Evolutionary conservation across 2,329 filamentous ascomycete species (phyloP), one percentile per base, ranked within the genome.

Genomic region (Cladophialophora yegresii): DNA sequence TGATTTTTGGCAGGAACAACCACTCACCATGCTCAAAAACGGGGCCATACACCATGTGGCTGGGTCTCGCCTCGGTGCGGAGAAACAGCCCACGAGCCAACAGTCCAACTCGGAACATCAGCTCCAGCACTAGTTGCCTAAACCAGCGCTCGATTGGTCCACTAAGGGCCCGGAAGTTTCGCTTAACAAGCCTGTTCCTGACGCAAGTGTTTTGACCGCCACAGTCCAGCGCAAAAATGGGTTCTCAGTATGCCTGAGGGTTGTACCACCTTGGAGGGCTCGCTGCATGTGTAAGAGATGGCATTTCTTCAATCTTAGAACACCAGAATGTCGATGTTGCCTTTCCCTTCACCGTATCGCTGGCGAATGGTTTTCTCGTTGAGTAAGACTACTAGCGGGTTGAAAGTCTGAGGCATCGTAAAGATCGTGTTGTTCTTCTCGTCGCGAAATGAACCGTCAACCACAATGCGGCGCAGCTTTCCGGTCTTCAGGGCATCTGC

Each of bases 371-470:
- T 87, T 16, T 85, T 80, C 61, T 87, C 83, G 36, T 88, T 84
- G 57, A 99, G 79, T 74, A 96, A 86, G 66, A 86, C 84, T 53
- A 91, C 85, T 54, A 98, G 83, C 6, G 92, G 91, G 72, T 92
- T 83, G 80, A 93, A 89, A 0, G 91, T 91, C 66, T 99, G 95
- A 76, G 90, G 92, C 91, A 98, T 97, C 74, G 98, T 95, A 76
- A 96, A 86, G 68, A 99, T 86, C 0, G 92, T 92, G 54, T 93
- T 84, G 82, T 96, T 96, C 83, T 99, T 99, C 77, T 90, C 87
- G 77, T 99, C 93, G 69, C 97, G 90, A 74, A 96, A 89, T 7
- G 92, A 96, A 13, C 91, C 92, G 77, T 99, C 95, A 33, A 98
- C 84, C 8, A 98, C 86, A 36, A 99, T 85, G 53, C 91, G 85